These are phyloP conservation scores for Endoconidiophora laricicola DNA, from an alignment of 2,329 filamentous ascomycete genomes.

Conservation along the genomic window DNA sequence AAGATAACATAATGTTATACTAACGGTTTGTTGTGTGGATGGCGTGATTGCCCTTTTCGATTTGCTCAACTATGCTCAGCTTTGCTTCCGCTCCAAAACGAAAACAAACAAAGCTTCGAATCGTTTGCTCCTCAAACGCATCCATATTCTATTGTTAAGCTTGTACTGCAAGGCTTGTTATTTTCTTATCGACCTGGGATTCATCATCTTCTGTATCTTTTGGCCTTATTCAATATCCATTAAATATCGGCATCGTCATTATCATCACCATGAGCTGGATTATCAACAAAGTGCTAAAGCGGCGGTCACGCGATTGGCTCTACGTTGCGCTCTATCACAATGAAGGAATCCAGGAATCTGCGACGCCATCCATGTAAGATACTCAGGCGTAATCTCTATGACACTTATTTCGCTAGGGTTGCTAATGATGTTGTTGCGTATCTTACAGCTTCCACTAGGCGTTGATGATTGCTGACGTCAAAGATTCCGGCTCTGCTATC, in stretches of 20 bases:
- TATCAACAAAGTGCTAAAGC: constrained; percentile 3
- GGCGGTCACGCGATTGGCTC: constrained; percentile 4
- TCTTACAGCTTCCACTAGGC: constrained; percentile 6
- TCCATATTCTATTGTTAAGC: neutral
- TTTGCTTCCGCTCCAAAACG: too few relatives aligned
- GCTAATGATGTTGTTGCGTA: neutral
- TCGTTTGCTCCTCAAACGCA: neutral
- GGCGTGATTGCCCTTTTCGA: too few relatives aligned
- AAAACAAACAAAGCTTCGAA: too few relatives aligned
- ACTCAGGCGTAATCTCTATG: neutral
- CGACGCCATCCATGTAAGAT: neutral
- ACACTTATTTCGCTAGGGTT: neutral
- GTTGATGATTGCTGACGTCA: constrained; percentile 4
- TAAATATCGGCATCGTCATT: neutral
- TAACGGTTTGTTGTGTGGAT: too few relatives aligned
- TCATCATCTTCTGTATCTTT: neutral
- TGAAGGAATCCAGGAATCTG: neutral
- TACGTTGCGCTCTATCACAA: constrained; percentile 9
- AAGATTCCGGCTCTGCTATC: neutral
- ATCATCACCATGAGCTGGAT: constrained; percentile 9
- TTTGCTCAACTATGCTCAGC: too few relatives aligned
- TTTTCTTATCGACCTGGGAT: constrained; percentile 1
- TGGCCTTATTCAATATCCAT: neutral
- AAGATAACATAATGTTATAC: too few relatives aligned
- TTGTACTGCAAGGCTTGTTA: neutral